Evolutionary conservation across 108 stramenopile genomes (phyloP), one percentile per base, ranked within the genome.

Genomic region (Stephanodiscus minutulus): DNA sequence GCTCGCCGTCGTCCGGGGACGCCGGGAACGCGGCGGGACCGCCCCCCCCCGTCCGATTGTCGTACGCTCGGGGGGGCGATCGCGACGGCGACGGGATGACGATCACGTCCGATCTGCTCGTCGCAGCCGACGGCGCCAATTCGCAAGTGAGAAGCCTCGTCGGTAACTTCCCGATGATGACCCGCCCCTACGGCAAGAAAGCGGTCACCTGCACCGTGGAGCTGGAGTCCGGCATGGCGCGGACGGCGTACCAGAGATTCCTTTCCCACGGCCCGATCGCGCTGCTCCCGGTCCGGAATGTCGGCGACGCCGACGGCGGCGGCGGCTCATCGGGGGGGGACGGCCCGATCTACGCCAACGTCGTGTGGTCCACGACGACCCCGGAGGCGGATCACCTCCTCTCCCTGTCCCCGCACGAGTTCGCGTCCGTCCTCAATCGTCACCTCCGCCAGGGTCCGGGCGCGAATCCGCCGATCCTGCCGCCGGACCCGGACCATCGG

Each of bases 121-220:
- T 94, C 18, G 93, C 88, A 52, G 90, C 90, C 25, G 93, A 94
- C 70, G 93, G 93, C 27, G 88, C 89, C 18, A 87, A 91, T 75
- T 91, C 90, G 0, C 81, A 72, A 37, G 77, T 94, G 20, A 82
- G 90, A 66, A 78, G 72, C 41, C 64, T 59, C 5, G 1, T 83
- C 7, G 87, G 85, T 1, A 84, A 77, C 25, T 79, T 82, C 43
- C 80, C 80, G 36, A 76, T 73, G 65, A 72, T 76, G 29, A 67
- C 70, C 31, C 71, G 44, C 53, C 82, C 86, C 10, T 94, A 94
- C 60, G 86, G 86, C 24, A 85, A 86, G 54, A 73, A 64, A 46
- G 90, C 93, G 4, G 74, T 94, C 33, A 94, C 90, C 25, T 94
- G 89, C 68, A 89, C 90, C 15, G 90, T 94, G 8, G 69, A 86